Evolutionary conservation across 176 grass and related monocot genomes (phyloP), one percentile per base, ranked within the genome.

Genomic region (Neostapfia colusana): DNA sequence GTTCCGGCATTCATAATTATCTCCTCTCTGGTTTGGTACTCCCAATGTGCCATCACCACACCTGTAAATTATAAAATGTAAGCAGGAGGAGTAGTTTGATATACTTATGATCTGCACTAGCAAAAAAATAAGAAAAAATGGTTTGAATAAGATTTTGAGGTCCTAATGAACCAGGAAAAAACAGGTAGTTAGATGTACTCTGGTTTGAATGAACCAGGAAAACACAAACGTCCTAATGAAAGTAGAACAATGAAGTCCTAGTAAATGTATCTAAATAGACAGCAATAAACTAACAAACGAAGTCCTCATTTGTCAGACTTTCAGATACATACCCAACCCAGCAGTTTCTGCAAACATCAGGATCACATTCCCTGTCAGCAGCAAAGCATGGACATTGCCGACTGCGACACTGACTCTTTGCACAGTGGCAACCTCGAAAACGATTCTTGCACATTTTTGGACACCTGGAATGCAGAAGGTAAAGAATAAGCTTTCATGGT

Each of bases 331-430:
- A 94, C 91, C 95, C 88, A 44, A 98, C 87, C 91, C 95, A 98
- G 62, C 95, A 98, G 86, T 94, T 98, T 90, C 95, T 89, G 81
- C 95, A 98, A 71, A 98, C 95, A 50, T 98, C 95, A 74, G 95
- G 95, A 67, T 98, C 95, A 7, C 95, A 98, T 81, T 98, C 95
- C 77, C 95, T 94, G 72, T 98, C 95, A 39, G 95, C 95, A 78
- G 95, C 95, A 85, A 98, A 94, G 63, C 95, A 98, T 81, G 95
- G 95, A 84, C 95, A 98, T 80, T 98, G 95, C 9, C 95, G 88
- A 26, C 95, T 98, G 70, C 95, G 89, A 78, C 95, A 98, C 69
- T 98, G 95, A 49, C 91, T 93, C 82, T 98, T 98, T 26, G 95
- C 95, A 79, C 95, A 98, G 72, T 98, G 91, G 82, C 95, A 98